These are phyloP conservation scores for Seiridium unicorne DNA, from an alignment of 2,329 filamentous ascomycete species.

Conservation along the genomic window DNA sequence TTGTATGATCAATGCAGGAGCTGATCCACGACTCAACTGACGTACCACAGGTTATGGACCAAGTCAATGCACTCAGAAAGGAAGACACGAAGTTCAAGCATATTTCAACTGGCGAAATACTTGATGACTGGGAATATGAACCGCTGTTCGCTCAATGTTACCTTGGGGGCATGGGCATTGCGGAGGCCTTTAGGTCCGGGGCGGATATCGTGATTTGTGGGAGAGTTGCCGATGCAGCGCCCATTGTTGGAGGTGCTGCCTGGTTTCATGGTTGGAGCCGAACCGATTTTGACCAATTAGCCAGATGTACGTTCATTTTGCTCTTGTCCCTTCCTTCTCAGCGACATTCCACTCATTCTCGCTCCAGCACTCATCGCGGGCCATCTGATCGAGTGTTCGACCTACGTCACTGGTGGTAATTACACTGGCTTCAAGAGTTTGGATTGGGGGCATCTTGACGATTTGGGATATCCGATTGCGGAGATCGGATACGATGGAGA, in stretches of 20 bases:
- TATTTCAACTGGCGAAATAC: conserved; percentile 13
- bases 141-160: conserved; percentile 31
- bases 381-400: conserved; percentile 52
- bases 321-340: too few species aligned
- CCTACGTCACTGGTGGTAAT: conserved; percentile 45
- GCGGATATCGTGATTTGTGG: conserved; percentile 37
- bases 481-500: conserved; percentile 1
- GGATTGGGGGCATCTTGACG: conserved; percentile 11
- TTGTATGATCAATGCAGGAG: conserved; percentile 8
- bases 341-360: background rate
- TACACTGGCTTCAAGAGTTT: conserved; percentile 40
- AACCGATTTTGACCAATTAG: conserved; percentile 6
- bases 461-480: conserved; percentile 22
- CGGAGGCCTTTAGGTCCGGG: conserved; percentile 29
- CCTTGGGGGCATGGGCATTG: conserved; percentile 39
- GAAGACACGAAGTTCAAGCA: conserved; percentile 22
- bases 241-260: conserved; percentile 41
- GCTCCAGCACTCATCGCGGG: conserved; percentile 36
- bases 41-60: conserved; percentile 11
- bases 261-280: conserved; percentile 42
- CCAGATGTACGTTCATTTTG: background rate
- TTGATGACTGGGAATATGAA: conserved; percentile 17
- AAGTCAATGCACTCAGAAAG: conserved; percentile 17
- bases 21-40: background rate
- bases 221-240: conserved; percentile 36